Conservation (phyloP, 2,329 filamentous ascomycete species). For the Dothideomycetes sp. region DNA sequence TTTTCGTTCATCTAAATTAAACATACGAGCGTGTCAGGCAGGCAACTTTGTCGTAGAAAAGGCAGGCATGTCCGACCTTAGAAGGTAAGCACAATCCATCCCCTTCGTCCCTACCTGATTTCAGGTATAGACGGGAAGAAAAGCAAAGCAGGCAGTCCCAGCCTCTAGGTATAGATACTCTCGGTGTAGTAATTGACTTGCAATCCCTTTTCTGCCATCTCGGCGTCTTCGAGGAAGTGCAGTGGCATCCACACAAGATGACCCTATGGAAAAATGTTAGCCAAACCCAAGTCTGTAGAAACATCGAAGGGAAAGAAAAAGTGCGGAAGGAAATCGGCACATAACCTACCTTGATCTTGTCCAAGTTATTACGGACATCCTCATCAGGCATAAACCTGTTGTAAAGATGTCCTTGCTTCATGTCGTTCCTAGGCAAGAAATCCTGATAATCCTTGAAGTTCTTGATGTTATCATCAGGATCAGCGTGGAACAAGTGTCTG, state of each 20-base stretch:
- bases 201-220: conserved; percentile 83
- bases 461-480: conserved; percentile 83
- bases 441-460: conserved; percentile 83
- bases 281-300: too few relatives aligned
- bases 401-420: conserved; percentile 76
- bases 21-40: too few relatives aligned
- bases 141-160: too few relatives aligned
- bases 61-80: too few relatives aligned
- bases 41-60: too few relatives aligned
- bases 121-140: too few relatives aligned
- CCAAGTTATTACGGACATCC: conserved; percentile 66
- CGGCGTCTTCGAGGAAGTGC: conserved; percentile 70
- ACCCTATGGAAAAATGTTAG: conserved; percentile 40
- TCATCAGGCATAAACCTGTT: conserved; percentile 65
- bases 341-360: conserved; percentile 48
- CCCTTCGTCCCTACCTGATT: too few relatives aligned
- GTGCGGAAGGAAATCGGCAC: too few relatives aligned
- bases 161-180: conserved; percentile 64
- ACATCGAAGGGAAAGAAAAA: too few relatives aligned
- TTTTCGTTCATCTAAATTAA: too few relatives aligned
- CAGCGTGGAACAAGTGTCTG: conserved; percentile 72
- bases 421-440: conserved; percentile 52
- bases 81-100: too few relatives aligned
- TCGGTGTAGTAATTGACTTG: conserved; percentile 82
- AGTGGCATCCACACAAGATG: conserved; percentile 96